Percentiles rank a stretch among this genome's conserved stretches.
Evolutionary conservation across 2,329 filamentous ascomycete genomes (phyloP).

Genomic region (Alternaria consortialis): DNA sequence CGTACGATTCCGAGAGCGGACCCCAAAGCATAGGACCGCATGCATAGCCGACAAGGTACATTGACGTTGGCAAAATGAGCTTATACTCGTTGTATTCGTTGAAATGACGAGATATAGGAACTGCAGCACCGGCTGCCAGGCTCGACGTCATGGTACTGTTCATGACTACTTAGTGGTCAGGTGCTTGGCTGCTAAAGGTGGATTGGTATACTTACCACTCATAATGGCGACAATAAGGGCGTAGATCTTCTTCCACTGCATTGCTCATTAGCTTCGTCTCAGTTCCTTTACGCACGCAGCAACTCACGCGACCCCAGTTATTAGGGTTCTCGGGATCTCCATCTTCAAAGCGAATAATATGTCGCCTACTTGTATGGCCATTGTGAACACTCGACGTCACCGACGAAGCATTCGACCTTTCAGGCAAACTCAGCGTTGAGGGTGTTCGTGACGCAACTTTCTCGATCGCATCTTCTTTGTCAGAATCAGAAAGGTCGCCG

Average conservation of each 20-base stretch:
- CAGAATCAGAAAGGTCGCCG: slow-evolving; percentile 30
- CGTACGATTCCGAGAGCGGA: slow-evolving; percentile 57
- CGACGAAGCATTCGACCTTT: slow-evolving; percentile 22
- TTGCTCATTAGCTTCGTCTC: not conserved
- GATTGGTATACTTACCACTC: slow-evolving; percentile 56
- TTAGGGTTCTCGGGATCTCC: slow-evolving; percentile 55
- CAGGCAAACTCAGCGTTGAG: slow-evolving; percentile 15
- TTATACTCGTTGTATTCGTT: slow-evolving; percentile 57
- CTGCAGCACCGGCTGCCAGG: slow-evolving; percentile 70
- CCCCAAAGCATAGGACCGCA: slow-evolving; percentile 56
- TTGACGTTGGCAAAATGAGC: slow-evolving; percentile 60
- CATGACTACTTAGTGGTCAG: slow-evolving; percentile 49
- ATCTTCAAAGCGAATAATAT: slow-evolving; percentile 51
- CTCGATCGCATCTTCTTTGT: slow-evolving; percentile 41
- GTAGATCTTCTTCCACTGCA: slow-evolving; percentile 63
- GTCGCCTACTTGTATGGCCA: slow-evolving; percentile 21
- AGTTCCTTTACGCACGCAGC: not conserved
- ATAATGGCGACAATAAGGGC: slow-evolving; percentile 65
- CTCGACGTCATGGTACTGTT: slow-evolving; percentile 73
- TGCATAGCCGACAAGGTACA: slow-evolving; percentile 61
- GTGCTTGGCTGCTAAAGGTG: not conserved
- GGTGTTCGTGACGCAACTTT: slow-evolving; percentile 24
- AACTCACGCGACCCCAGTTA: slow-evolving; percentile 51
- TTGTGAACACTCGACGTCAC: slow-evolving; percentile 8
- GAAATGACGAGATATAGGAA: slow-evolving; percentile 67